Evolutionary conservation across 2,329 filamentous ascomycete genomes (phyloP).

Genomic region (Teratosphaeria pseudoeucalypti): DNA sequence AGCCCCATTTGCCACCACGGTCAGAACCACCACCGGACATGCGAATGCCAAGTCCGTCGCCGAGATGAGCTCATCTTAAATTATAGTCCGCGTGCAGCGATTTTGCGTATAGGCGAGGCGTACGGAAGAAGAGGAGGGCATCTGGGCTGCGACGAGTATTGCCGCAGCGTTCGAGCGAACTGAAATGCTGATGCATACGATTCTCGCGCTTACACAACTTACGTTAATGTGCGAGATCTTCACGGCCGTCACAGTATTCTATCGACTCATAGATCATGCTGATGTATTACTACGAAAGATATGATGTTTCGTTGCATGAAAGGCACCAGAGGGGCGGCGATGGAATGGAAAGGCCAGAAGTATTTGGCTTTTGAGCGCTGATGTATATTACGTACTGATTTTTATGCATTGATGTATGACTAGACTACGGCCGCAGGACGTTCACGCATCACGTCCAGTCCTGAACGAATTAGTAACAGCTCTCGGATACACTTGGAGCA

Average conservation of each 20-base stretch:
- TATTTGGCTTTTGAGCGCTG: neutral
- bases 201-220: neutral
- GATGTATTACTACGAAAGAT: neutral
- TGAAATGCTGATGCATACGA: slow-evolving; percentile 1
- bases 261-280: neutral
- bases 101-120: neutral
- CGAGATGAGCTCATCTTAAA: neutral
- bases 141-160: neutral
- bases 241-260: neutral
- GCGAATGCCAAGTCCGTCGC: neutral
- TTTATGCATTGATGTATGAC: neutral
- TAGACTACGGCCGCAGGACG: neutral
- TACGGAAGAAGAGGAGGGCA: neutral
- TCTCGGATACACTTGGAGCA: neutral
- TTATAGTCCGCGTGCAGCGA: neutral
- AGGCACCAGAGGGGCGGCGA: neutral
- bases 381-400: neutral
- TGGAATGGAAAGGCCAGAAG: neutral
- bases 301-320: neutral
- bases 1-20: neutral
- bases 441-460: neutral
- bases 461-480: neutral
- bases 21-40: neutral
- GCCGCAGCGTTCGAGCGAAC: slow-evolving; percentile 3
- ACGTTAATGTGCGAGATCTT: neutral